Base-by-base conservation (phyloP, 495 filamentous ascomycete genomes). In the Parachaetomium inaequale region DNA sequence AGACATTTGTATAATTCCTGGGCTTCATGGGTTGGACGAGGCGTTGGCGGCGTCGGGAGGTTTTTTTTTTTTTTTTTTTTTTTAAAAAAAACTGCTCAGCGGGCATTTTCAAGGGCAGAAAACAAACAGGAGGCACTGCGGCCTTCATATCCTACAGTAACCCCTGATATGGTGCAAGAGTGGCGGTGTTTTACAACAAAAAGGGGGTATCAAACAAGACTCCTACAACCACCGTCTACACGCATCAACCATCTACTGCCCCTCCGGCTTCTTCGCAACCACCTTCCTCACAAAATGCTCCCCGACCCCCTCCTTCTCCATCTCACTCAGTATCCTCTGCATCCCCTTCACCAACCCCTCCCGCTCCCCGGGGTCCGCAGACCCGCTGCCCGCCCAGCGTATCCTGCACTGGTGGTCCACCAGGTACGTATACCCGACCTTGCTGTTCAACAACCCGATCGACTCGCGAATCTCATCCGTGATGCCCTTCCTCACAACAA, bases 381-480 rank as follows among this genome's bases (percentile, higher is more conserved):
- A 72, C n/a, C 91, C 94, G 73, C 91, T 93, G 4, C 90, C 94
- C 0, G 93, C 94, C 94, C 94, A 99, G 36, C 94, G 83, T 62
- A 99, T 97, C 76, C 83, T 87, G 75, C 91, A 95, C 50, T 91
- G 76, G 66, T 84, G 78, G 76, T 99, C 94, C 61, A 99, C 74
- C 58, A 99, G 79, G 76, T 96, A 99, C 28, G 92, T 90, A 79
- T 97, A 97, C 14, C 95, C 95, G 12, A 96, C 93, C 76, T 89
- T 92, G 43, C 81, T 83, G 75, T 98, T 99, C 72, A 91, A 72
- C 70, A 94, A 76, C 3, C 91, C 93, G 64, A 98, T 87, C 36
- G 82, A 78, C 72, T 92, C 87, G 58, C 87, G 84, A 29, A 96
- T 84, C 23, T 86, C 79, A 36, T 91, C 86, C 0, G 80, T 82